These are phyloP conservation scores for Pistacia vera DNA, from an alignment of 345 rosid genomes.

Conservation along the genomic window DNA sequence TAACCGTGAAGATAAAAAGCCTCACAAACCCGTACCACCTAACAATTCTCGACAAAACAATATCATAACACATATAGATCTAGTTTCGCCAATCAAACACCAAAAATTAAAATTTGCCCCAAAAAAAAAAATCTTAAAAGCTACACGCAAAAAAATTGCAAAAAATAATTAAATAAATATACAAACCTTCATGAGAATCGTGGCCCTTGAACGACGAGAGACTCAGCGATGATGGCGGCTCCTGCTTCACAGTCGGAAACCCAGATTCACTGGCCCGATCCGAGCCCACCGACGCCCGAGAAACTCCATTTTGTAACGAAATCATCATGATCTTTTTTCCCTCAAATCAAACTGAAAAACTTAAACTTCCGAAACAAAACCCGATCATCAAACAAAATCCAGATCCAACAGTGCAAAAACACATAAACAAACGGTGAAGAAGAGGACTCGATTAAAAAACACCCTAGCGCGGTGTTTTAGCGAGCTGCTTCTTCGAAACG, in stretches of 20 bases:
- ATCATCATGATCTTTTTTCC: conserved; percentile 44
- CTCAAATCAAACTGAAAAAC: conserved; percentile 12
- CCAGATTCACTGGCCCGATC: conserved; percentile 48
- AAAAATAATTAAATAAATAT: neutral
- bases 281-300: conserved; percentile 35
- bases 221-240: conserved; percentile 52
- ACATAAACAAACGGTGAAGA: conserved; percentile 4
- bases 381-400: conserved; percentile 28
- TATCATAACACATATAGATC: conserved; percentile 7
- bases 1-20: conserved; percentile 1
- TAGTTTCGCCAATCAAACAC: neutral
- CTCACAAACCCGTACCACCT: neutral
- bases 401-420: conserved; percentile 22
- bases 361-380: conserved; percentile 2
- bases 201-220: conserved; percentile 44
- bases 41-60: neutral
- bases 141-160: neutral
- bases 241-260: conserved; percentile 41
- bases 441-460: conserved; percentile 20
- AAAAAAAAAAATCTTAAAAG: neutral
- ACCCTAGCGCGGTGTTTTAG: conserved; percentile 12
- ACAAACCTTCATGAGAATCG: conserved; percentile 43
- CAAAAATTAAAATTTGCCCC: neutral
- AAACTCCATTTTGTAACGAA: conserved; percentile 54
- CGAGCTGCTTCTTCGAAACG: conserved; percentile 15